Evolutionary conservation across 2,329 filamentous ascomycete species (phyloP).

Genomic region (Bimuria novae-zelandiae): DNA sequence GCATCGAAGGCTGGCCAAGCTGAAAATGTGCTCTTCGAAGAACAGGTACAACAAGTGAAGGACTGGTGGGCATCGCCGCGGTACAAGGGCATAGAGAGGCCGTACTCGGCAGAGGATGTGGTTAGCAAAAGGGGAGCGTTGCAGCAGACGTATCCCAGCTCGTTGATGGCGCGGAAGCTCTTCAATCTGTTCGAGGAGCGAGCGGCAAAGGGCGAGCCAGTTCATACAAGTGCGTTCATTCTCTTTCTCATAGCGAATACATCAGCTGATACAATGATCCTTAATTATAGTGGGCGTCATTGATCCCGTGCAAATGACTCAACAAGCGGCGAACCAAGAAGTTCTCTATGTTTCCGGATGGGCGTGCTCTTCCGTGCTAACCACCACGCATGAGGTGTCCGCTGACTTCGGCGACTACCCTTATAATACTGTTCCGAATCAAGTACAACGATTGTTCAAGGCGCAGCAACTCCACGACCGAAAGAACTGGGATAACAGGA

Average conservation of each 20-base stretch:
- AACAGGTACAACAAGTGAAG: slow-evolving; percentile 82
- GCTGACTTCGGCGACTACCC: slow-evolving; percentile 98
- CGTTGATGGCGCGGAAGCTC: slow-evolving; percentile 90
- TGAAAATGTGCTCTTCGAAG: slow-evolving; percentile 83
- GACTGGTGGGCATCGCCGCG: slow-evolving; percentile 88
- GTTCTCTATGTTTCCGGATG: slow-evolving; percentile 95
- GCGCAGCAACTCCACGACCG: slow-evolving; percentile 96
- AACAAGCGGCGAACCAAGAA: slow-evolving; percentile 94
- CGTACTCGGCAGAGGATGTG: slow-evolving; percentile 87
- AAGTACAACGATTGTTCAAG: slow-evolving; percentile 94
- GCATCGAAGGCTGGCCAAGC: slow-evolving; percentile 75
- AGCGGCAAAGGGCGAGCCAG: slow-evolving; percentile 77
- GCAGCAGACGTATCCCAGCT: slow-evolving; percentile 87
- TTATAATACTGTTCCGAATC: slow-evolving; percentile 98
- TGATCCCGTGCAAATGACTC: slow-evolving; percentile 99
- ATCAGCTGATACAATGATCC: slow-evolving; percentile 33
- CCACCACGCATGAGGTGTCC: slow-evolving; percentile 94
- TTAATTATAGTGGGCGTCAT: slow-evolving; percentile 80
- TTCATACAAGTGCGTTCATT: slow-evolving; percentile 78
- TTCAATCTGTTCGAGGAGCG: slow-evolving; percentile 86
- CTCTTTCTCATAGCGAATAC: slow-evolving; percentile 25
- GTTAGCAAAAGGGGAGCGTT: slow-evolving; percentile 91
- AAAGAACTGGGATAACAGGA: slow-evolving; percentile 86
- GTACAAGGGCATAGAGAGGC: slow-evolving; percentile 86
- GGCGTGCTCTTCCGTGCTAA: slow-evolving; percentile 94